These are phyloP conservation scores for Metschnikowia aberdeeniae DNA, from an alignment of 805 yeast species.

Conservation along the genomic window DNA sequence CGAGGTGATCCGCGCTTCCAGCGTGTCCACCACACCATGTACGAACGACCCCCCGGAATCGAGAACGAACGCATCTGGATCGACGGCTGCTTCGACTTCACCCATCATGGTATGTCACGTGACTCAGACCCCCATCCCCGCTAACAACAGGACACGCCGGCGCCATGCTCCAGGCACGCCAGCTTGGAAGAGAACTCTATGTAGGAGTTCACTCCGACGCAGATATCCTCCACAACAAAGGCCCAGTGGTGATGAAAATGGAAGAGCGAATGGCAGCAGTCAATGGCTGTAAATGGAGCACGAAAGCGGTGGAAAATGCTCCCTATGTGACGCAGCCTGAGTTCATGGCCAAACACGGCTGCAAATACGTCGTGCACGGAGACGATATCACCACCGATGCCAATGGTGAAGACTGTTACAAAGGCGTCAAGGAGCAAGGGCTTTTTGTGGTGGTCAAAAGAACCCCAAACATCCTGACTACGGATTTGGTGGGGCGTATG, in stretches of 20 bases:
- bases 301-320: constrained; percentile 65
- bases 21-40: constrained; percentile 23
- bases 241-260: constrained; percentile 88
- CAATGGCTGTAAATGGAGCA: constrained; percentile 86
- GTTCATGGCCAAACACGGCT: constrained; percentile 68
- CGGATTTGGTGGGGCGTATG: constrained; percentile 91
- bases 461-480: constrained; percentile 91
- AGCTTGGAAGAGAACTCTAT: constrained; percentile 65
- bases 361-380: constrained; percentile 95
- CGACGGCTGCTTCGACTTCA: constrained; percentile 97
- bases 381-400: constrained; percentile 98
- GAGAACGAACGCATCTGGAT: constrained; percentile 72
- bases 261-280: constrained; percentile 82
- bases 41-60: constrained; percentile 39
- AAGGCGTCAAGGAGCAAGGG: constrained; percentile 76
- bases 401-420: constrained; percentile 90
- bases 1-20: background rate
- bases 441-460: constrained; percentile 87
- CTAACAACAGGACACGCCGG: constrained; percentile 71
- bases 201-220: constrained; percentile 94
- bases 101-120: constrained; percentile 74
- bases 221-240: constrained; percentile 78
- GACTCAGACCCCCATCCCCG: background rate
- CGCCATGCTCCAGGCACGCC: constrained; percentile 90
- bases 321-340: constrained; percentile 91